phyloP scores from a whole-genome alignment of 306 rosid genomes.

The Carpinus viminea region DNA sequence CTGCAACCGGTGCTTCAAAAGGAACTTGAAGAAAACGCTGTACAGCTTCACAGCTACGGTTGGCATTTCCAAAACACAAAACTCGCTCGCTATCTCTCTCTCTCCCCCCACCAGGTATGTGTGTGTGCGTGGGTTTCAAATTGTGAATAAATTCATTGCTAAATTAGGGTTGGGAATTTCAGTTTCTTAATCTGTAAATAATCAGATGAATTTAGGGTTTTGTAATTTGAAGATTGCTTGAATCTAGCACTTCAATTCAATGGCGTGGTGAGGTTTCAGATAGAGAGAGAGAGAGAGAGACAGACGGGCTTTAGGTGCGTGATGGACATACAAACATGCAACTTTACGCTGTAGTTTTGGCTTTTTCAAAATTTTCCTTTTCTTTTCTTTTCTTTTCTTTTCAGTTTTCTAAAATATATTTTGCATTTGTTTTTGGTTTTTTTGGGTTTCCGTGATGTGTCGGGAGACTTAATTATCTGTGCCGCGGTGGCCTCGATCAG shows the following conservation, averaged over 20 bases:
- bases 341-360: slow-evolving; percentile 20
- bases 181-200: not conserved
- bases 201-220: slow-evolving; percentile 24
- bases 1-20: slow-evolving; percentile 89
- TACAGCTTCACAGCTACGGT: slow-evolving; percentile 91
- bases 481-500: not conserved
- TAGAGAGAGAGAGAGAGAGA: slow-evolving; percentile 8
- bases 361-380: not conserved
- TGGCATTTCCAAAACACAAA: slow-evolving; percentile 56
- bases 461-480: not conserved
- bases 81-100: slow-evolving; percentile 11
- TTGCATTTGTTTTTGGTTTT: not conserved
- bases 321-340: slow-evolving; percentile 22
- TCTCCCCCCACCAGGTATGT: not conserved
- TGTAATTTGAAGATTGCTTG: slow-evolving; percentile 30
- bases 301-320: slow-evolving; percentile 5
- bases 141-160: slow-evolving; percentile 27
- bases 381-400: not conserved
- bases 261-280: slow-evolving; percentile 29
- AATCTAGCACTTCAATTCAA: slow-evolving; percentile 41
- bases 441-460: not conserved
- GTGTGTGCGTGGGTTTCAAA: not conserved
- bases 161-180: not conserved
- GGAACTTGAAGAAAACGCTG: slow-evolving; percentile 96
- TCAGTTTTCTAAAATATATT: not conserved